Evolutionary conservation across 768 basidiomycete species (phyloP), one percentile per base, ranked within the genome.

Genomic region (Postia placenta): DNA sequence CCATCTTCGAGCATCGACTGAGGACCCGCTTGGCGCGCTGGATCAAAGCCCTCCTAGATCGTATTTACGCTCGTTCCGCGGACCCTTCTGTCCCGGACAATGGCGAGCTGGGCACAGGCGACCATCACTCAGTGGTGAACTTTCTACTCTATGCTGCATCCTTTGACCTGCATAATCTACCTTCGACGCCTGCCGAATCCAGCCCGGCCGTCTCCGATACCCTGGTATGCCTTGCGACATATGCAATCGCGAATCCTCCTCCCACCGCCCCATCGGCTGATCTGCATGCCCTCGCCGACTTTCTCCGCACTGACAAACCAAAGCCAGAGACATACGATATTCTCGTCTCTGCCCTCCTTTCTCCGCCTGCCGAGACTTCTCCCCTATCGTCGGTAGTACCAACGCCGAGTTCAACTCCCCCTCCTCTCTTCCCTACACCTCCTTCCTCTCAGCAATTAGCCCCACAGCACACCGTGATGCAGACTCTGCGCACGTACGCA

Each of bases 401-500:
- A 24, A 33, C 25, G 30, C 22, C 12, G 33, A n/a, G n/a, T n/a
- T n/a, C n/a, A n/a, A 53, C 42, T 42, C 52, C 14, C 44, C 48
- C 11, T 43, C 49, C 11, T 50, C 26, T 20, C 41, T 28, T 39
- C 24, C 41, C 48, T 4, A 43, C 56, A 11, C 52, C 52, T 25
- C 50, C 53, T 6, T 36, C 45, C 7, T 14, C 42, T 6, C 38
- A 20, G 7, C 11, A 23, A 19, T n/a, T 23, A 35, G 5, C 33
- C n/a, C 28, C 33, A 4, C 44, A 37, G 24, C 33, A 17, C 2
- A 25, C 24, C 20, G 42, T 54, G 52, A 35, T 60, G 2, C 59
- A 66, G 23, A 36, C 71, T 42, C 42, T 66, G 24, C 44, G 56
- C 1, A 41, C 42, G 22, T 64, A 62, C 27, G 67, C 66, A 0